Evolutionary conservation across 306 rosid genomes (phyloP), one percentile per base, ranked within the genome.

Genomic region (Vachellia collinsii): DNA sequence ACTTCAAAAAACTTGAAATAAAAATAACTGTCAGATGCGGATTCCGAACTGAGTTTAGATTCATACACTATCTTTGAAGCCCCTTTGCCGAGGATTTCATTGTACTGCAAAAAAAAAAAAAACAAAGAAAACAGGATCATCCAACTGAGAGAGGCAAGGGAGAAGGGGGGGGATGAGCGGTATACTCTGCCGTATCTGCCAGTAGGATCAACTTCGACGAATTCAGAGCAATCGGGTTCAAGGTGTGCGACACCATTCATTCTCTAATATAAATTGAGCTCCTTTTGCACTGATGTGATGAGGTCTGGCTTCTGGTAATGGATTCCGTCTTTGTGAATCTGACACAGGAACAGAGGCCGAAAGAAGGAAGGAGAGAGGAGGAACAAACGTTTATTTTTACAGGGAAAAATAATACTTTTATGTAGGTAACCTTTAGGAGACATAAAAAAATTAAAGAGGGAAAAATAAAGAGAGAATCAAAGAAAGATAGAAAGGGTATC

Each of bases 111-210:
- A 29, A 29, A 29, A 29, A 29, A 29, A 29, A 29, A 1, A 29
- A 29, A n/a, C n/a, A n/a, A 29, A 29, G 34, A 29, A 50, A 77
- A 82, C 44, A 70, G 74, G 4, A 79, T 36, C 41, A 85, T 80
- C 46, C 85, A 76, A 51, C 70, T 73, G 71, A 83, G 48, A 3
- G 73, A 11, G 43, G 64, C 14, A 73, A 34, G 7, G 25, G 19
- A 50, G 23, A 23, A 38, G 22, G 62, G 80, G 77, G 82, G 38
- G 38, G 70, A 16, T 36, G 1, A 67, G 66, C 68, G 62, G 9
- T 6, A 13, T 95, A 96, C 99, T 84, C 98, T 91, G 88, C 98
- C 99, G 79, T 96, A 96, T 96, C 99, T 93, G 46, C 99, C 96
- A 81, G 94, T 90, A 76, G 98, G 99, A 93, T 95, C 99, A 80